These are phyloP conservation scores for Pseudognaphalium luteoalbum DNA, from an alignment of 129 eudicot species.

Conservation along the genomic window DNA sequence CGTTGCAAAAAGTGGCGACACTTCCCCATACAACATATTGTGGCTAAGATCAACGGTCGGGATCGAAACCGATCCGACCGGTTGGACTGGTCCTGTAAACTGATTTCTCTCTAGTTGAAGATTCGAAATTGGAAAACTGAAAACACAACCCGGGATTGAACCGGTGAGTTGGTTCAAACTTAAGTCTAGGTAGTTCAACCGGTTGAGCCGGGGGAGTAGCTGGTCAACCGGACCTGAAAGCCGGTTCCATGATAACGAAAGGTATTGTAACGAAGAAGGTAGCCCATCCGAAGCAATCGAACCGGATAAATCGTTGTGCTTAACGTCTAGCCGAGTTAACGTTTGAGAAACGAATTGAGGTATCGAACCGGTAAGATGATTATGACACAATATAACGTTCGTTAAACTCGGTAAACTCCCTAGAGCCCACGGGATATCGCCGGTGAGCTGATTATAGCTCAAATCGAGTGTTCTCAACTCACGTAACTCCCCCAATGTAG, in stretches of 20 bases:
- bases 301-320: slow-evolving; percentile 77
- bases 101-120: slow-evolving; percentile 75
- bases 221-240: slow-evolving; percentile 69
- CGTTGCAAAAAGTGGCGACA: slow-evolving; percentile 77
- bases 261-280: slow-evolving; percentile 65
- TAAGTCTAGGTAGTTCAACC: slow-evolving; percentile 64
- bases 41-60: slow-evolving; percentile 78
- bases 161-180: slow-evolving; percentile 84
- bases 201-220: slow-evolving; percentile 46
- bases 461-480: slow-evolving; percentile 64
- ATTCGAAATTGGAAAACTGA: slow-evolving; percentile 61
- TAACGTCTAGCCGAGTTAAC: slow-evolving; percentile 62
- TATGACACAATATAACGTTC: slow-evolving; percentile 64
- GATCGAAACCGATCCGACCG: slow-evolving; percentile 51
- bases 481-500: slow-evolving; percentile 49
- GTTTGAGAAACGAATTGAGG: slow-evolving; percentile 45
- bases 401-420: slow-evolving; percentile 59
- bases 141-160: slow-evolving; percentile 53
- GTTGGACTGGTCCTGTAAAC: slow-evolving; percentile 75
- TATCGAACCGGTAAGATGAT: slow-evolving; percentile 55
- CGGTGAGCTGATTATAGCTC: slow-evolving; percentile 78
- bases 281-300: slow-evolving; percentile 40
- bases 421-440: slow-evolving; percentile 50
- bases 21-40: slow-evolving; percentile 66
- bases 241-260: slow-evolving; percentile 76